phyloP scores from a whole-genome alignment of 2,329 filamentous ascomycete genomes.

The Blastomyces emzantsi region DNA sequence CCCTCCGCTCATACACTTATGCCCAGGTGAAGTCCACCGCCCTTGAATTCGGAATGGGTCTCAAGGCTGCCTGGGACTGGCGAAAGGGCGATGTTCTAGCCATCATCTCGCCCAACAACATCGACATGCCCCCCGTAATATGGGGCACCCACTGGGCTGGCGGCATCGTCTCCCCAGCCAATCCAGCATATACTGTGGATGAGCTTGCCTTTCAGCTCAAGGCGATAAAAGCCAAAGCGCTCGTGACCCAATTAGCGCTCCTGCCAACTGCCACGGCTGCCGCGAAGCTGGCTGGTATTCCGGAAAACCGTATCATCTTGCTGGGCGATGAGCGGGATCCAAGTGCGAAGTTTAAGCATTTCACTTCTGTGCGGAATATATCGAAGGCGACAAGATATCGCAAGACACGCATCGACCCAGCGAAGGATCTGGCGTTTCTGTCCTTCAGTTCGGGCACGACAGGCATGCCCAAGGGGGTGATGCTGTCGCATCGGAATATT shows the following conservation, averaged over 20 bases:
- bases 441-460: constrained; percentile 89
- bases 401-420: constrained; percentile 54
- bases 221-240: constrained; percentile 63
- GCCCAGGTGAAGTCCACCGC: constrained; percentile 56
- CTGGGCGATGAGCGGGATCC: constrained; percentile 54
- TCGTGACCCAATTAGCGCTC: constrained; percentile 63
- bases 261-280: constrained; percentile 59
- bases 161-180: constrained; percentile 72
- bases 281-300: constrained; percentile 59
- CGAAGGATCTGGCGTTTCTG: constrained; percentile 69
- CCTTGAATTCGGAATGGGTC: constrained; percentile 67
- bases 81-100: constrained; percentile 73
- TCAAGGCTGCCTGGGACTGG: constrained; percentile 68
- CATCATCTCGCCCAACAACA: constrained; percentile 74
- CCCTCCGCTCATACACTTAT: constrained; percentile 61
- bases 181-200: constrained; percentile 73
- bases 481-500: constrained; percentile 75
- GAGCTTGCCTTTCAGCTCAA: constrained; percentile 79
- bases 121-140: constrained; percentile 69
- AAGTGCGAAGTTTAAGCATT: constrained; percentile 44
- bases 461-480: constrained; percentile 83
- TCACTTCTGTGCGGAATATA: constrained; percentile 58
- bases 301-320: constrained; percentile 62
- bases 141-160: constrained; percentile 79
- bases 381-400: constrained; percentile 51